Evolutionary conservation across 306 rosid species (phyloP).

Genomic region (Acmispon strigosus): DNA sequence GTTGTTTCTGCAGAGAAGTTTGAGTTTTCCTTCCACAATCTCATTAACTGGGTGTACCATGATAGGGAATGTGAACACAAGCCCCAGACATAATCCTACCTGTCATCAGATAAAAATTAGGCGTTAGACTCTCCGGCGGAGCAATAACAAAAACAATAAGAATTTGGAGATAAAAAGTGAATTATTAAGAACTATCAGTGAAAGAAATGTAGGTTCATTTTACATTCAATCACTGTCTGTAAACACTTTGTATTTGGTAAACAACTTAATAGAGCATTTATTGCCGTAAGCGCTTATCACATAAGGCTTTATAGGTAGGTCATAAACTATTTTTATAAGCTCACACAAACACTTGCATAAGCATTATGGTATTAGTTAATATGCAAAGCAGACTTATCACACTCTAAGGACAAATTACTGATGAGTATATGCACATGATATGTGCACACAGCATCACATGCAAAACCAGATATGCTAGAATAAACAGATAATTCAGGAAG

Average conservation of each 20-base stretch:
- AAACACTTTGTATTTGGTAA: background rate
- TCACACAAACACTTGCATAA: too few species aligned
- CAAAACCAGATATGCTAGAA: background rate
- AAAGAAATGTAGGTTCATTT: background rate
- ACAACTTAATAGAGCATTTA: too few species aligned
- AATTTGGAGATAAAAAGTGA: background rate
- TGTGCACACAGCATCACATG: background rate
- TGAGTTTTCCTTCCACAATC: slow-evolving; percentile 61
- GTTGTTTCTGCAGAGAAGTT: background rate
- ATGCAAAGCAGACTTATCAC: background rate
- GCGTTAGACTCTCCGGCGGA: background rate
- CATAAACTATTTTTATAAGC: too few species aligned
- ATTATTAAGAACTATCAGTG: background rate
- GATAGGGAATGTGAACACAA: slow-evolving; percentile 77
- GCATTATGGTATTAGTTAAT: background rate
- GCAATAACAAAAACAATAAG: background rate
- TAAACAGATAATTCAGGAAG: background rate
- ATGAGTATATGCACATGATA: background rate
- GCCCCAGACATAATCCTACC: slow-evolving; percentile 82
- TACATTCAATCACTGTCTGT: background rate
- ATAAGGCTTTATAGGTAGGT: too few species aligned
- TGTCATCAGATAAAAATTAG: slow-evolving; percentile 33
- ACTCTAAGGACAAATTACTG: background rate
- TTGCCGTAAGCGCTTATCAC: too few species aligned
- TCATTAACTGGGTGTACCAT: slow-evolving; percentile 84